Percentiles rank a stretch among this genome's conserved stretches.
Conservation (phyloP, 1,139 yeast genomes). For the Candida pseudoviswanathii region DNA sequence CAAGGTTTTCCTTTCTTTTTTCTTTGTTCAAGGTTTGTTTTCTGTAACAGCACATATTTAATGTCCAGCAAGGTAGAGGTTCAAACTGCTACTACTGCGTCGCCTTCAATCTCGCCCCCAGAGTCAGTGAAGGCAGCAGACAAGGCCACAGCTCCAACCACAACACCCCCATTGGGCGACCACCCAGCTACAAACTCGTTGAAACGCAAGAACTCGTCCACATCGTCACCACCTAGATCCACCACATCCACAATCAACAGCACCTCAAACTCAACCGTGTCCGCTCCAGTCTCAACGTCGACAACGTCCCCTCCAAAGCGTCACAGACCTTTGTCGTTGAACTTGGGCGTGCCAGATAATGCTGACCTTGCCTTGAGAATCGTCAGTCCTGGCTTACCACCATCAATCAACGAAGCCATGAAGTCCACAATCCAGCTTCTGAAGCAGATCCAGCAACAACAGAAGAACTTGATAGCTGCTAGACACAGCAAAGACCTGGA, state of each 20-base stretch:
- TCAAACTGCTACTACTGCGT: background rate
- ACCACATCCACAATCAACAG: background rate
- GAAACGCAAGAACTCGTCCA: slow-evolving; percentile 4
- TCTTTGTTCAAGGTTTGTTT: too few relatives aligned
- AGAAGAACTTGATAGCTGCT: slow-evolving; percentile 47
- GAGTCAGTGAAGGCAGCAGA: slow-evolving; percentile 2
- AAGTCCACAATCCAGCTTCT: slow-evolving; percentile 47
- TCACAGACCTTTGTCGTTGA: slow-evolving; percentile 26
- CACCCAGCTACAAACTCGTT: background rate
- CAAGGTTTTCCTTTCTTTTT: too few relatives aligned
- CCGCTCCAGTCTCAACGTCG: slow-evolving; percentile 2
- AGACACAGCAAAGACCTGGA: slow-evolving; percentile 22
- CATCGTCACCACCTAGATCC: slow-evolving; percentile 3
- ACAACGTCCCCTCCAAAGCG: slow-evolving; percentile 14
- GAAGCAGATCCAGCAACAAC: slow-evolving; percentile 51
- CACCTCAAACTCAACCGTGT: background rate
- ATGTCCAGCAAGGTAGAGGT: slow-evolving; percentile 9
- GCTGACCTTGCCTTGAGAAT: slow-evolving; percentile 39
- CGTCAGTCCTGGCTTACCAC: slow-evolving; percentile 53
- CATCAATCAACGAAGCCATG: slow-evolving; percentile 49
- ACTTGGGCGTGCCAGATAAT: slow-evolving; percentile 13
- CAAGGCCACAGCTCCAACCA: background rate
- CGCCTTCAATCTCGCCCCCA: slow-evolving; percentile 4
- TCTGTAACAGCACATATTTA: background rate
- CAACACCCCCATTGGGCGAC: background rate